phyloP scores from a whole-genome alignment of 176 grass and related monocot genomes.

The Avena insularis region DNA sequence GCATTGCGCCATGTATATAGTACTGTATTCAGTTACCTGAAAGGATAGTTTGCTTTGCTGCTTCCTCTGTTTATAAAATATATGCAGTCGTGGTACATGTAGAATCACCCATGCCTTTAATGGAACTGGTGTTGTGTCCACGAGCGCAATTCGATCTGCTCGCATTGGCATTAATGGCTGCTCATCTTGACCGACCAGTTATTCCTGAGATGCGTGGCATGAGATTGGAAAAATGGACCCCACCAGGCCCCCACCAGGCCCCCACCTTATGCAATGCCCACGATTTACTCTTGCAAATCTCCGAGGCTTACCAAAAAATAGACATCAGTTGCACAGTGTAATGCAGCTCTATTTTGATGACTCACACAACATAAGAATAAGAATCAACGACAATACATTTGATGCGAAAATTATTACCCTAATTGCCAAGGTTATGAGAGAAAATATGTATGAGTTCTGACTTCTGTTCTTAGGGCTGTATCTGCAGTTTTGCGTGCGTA shows the following conservation, averaged over 20 bases:
- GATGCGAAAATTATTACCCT: neutral
- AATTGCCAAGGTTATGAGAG: neutral
- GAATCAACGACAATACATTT: neutral
- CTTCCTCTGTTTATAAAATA: neutral
- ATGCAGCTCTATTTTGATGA: neutral
- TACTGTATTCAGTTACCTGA: neutral
- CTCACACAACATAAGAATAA: neutral
- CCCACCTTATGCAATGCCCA: neutral
- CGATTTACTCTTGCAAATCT: neutral
- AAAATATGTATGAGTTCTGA: neutral
- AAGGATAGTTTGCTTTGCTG: constrained; percentile 21
- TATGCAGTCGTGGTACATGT: neutral
- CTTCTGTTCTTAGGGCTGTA: neutral
- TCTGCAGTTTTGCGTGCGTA: neutral
- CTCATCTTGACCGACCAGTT: neutral
- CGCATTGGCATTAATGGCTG: neutral
- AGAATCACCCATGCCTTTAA: neutral
- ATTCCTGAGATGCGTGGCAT: neutral
- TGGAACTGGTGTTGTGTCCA: neutral
- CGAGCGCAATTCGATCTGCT: neutral
- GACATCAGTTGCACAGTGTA: neutral
- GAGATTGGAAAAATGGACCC: neutral
- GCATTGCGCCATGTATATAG: neutral
- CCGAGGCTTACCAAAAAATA: neutral
- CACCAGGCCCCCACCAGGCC: too few species aligned